Conservation (phyloP, 345 rosid species). For the Acer campestre region DNA sequence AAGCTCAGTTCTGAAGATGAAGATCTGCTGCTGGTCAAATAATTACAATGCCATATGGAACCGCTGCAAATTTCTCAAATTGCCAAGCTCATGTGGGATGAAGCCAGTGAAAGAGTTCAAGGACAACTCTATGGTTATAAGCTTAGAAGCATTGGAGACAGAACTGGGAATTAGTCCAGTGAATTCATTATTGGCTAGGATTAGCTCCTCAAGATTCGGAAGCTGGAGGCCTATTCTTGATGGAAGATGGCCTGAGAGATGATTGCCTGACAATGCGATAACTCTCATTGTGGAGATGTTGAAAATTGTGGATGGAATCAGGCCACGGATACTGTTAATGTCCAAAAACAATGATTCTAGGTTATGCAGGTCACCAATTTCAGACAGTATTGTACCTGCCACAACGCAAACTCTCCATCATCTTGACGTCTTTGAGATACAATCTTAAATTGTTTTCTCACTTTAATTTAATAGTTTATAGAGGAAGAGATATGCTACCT, state of each 20-base stretch:
- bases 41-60: too few relatives aligned
- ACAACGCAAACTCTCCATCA: background rate
- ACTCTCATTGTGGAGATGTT: background rate
- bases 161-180: conserved; percentile 6
- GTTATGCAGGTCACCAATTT: conserved; percentile 9
- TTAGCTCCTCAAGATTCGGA: background rate
- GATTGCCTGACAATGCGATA: background rate
- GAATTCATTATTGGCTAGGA: background rate
- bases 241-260: background rate
- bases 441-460: too few relatives aligned
- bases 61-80: too few relatives aligned
- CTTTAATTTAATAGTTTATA: too few relatives aligned
- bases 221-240: background rate
- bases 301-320: background rate
- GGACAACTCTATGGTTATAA: background rate
- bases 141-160: background rate
- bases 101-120: too few relatives aligned
- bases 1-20: too few relatives aligned
- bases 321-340: background rate
- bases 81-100: too few relatives aligned
- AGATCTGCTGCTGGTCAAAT: too few relatives aligned
- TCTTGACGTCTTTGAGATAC: too few relatives aligned
- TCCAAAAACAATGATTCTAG: background rate
- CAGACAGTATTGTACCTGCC: conserved; percentile 21
- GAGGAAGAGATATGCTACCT: too few relatives aligned